Evolutionary conservation across 1,284 basidiomycete species (phyloP).

Genomic region (Blastosporella zonata): DNA sequence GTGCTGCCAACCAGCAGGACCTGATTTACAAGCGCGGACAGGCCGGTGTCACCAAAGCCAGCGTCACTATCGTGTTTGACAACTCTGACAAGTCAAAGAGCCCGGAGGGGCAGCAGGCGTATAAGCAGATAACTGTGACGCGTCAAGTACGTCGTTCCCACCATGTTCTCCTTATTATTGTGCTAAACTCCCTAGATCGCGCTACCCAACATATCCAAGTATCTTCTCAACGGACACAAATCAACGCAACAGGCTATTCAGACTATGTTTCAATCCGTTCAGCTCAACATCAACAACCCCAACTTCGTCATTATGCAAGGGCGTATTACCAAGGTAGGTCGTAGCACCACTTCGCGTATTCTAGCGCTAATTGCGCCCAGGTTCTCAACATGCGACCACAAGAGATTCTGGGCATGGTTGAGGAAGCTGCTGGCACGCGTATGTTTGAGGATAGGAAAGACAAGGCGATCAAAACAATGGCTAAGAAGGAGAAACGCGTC

Average conservation of each 20-base stretch:
- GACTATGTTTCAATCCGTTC: slow-evolving; percentile 94
- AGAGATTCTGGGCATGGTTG: slow-evolving; percentile 98
- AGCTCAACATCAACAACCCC: slow-evolving; percentile 99
- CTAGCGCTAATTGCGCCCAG: slow-evolving; percentile 30
- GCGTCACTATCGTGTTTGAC: slow-evolving; percentile 98
- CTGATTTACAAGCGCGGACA: slow-evolving; percentile 98
- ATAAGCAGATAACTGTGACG: slow-evolving; percentile 92
- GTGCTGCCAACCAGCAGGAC: slow-evolving; percentile 95
- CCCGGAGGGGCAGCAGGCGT: slow-evolving; percentile 83
- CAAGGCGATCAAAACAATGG: slow-evolving; percentile 95
- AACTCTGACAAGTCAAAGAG: slow-evolving; percentile 91
- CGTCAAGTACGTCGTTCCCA: slow-evolving; percentile 68
- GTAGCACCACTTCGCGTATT: background rate
- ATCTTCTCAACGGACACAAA: slow-evolving; percentile 96
- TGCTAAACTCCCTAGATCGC: slow-evolving; percentile 62
- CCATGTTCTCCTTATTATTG: slow-evolving; percentile 5
- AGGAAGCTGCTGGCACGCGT: slow-evolving; percentile 96
- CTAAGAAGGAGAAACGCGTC: slow-evolving; percentile 96
- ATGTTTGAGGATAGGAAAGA: slow-evolving; percentile 99
- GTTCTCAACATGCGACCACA: slow-evolving; percentile 98
- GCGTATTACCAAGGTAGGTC: slow-evolving; percentile 79
- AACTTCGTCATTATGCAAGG: slow-evolving; percentile 99
- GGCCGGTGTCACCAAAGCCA: slow-evolving; percentile 95
- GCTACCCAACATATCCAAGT: slow-evolving; percentile 94
- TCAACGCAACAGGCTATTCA: slow-evolving; percentile 87